Conservation (phyloP, 257 asterid species). For the Solanum ossicruentum region DNA sequence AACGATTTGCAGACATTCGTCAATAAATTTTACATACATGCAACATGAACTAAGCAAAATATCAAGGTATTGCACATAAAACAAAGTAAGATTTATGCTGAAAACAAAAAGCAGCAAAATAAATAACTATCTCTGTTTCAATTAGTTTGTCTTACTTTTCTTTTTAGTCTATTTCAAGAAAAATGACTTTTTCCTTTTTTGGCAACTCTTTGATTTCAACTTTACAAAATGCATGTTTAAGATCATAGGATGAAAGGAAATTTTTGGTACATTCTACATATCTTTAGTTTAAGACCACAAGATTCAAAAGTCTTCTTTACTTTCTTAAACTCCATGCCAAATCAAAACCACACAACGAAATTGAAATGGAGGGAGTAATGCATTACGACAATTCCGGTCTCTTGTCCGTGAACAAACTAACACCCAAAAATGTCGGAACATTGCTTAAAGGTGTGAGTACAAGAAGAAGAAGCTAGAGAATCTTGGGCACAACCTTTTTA, state of each 20-base stretch:
- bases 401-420: not conserved
- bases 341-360: no score
- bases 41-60: not conserved
- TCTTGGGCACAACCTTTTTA: slow-evolving; percentile 38
- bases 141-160: no score
- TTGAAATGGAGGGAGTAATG: not conserved
- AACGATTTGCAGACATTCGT: not conserved
- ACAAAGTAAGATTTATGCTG: not conserved
- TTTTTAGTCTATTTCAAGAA: no score
- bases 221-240: no score
- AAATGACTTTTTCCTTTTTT: no score
- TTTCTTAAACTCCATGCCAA: no score
- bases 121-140: not conserved
- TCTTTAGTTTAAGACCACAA: no score
- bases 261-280: no score
- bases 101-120: not conserved
- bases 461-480: not conserved
- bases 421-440: not conserved
- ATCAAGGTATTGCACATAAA: not conserved
- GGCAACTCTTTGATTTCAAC: no score
- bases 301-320: no score
- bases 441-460: not conserved
- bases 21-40: not conserved
- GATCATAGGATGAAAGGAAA: not conserved
- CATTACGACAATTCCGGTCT: not conserved